Percentiles rank a stretch among this genome's conserved stretches.
These are phyloP conservation scores for Entomortierella chlamydospora DNA, from an alignment of 192 early-diverging fungal genomes.

Conservation along the genomic window DNA sequence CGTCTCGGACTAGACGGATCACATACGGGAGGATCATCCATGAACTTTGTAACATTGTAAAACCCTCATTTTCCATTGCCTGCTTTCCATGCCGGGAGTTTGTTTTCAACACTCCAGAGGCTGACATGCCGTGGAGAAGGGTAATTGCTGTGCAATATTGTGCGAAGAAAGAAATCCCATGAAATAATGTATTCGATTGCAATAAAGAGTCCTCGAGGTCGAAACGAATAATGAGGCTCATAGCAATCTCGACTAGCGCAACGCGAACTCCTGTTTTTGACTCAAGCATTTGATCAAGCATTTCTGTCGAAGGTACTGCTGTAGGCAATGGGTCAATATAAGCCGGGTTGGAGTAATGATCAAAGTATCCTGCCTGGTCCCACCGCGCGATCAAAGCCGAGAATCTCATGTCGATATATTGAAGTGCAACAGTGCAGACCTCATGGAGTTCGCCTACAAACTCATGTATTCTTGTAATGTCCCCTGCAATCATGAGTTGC, in stretches of 20 bases:
- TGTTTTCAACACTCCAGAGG: neutral
- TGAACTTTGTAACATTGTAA: neutral
- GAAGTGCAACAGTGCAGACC: neutral
- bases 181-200: neutral
- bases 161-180: neutral
- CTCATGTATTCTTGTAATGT: neutral
- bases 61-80: neutral
- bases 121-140: neutral
- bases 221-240: neutral
- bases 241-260: neutral
- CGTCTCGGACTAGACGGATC: neutral
- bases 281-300: neutral
- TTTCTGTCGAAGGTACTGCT: neutral
- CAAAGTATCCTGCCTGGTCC: neutral
- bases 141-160: neutral
- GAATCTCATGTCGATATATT: neutral
- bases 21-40: conserved; percentile 3
- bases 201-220: neutral
- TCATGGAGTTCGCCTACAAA: neutral
- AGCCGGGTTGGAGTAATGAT: too few species aligned
- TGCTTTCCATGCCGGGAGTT: neutral
- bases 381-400: neutral
- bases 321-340: neutral
- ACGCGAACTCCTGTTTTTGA: neutral
- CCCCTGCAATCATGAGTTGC: neutral